Base-by-base conservation (phyloP, 495 filamentous ascomycete species). In the Penicillium crystallinum region DNA sequence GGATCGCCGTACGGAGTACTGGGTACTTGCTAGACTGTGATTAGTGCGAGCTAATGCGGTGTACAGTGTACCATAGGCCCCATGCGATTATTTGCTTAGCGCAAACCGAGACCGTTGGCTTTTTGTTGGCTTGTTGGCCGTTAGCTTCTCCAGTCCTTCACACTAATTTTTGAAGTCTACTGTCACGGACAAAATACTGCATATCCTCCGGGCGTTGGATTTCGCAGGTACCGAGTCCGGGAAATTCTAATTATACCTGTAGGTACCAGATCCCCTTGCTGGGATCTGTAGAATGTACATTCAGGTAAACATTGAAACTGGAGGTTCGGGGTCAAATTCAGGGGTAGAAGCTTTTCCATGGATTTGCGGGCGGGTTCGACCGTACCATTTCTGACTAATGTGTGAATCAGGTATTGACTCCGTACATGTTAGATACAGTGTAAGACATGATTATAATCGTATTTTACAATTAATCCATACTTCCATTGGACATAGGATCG, bases 281-380 rank as follows among this genome's bases (percentile, higher is more conserved):
- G 29, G 10, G 23, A 46, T n/a, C n/a, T n/a, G n/a, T n/a, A n/a
- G n/a, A n/a, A n/a, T n/a, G n/a, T n/a, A n/a, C n/a, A 50, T 27
- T 7, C 3, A 57, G 49, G 48, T 62, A 67, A 65, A 64, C 53
- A 64, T n/a, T n/a, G n/a, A 56, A 42, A 36, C 52, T 42, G 46
- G 48, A 41, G 54, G 53, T 36, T 39, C 30, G 49, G 37, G 35
- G 31, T n/a, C 42, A 52, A 52, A 55, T 58, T 64, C 61, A 58
- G 55, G 55, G 37, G 37, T 39, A 39, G 37, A 39, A 14, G 19
- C 18, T 11, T 22, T 39, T 39, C 37, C 37, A 39, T 39, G 37
- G 37, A 36, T 36, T 11, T n/a, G 31, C 31, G 4, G 6, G 34
- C 17, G 34, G 34, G 19, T 38, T 38, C 19, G 11, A 39, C 19